These are phyloP conservation scores for Globisporangium yorkense DNA, from an alignment of 352 stramenopile genomes.

Conservation along the genomic window DNA sequence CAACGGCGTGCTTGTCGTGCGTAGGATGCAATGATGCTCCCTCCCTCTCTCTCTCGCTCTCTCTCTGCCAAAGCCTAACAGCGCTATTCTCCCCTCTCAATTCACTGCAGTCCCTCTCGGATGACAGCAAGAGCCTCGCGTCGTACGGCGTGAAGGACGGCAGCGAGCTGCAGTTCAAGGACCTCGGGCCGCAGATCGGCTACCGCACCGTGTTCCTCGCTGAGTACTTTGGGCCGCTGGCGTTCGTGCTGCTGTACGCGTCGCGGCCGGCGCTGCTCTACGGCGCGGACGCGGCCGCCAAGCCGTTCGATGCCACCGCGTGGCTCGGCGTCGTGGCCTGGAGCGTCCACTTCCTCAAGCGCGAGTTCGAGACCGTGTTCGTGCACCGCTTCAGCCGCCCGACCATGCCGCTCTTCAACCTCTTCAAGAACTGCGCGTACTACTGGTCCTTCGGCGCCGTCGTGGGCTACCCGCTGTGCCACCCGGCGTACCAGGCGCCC, in stretches of 20 bases:
- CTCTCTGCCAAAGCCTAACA: background rate
- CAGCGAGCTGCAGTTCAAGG: slow-evolving; percentile 61
- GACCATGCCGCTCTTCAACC: slow-evolving; percentile 85
- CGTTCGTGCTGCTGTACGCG: slow-evolving; percentile 81
- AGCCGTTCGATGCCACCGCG: slow-evolving; percentile 39
- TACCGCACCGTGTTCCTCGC: slow-evolving; percentile 86
- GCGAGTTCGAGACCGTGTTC: slow-evolving; percentile 85
- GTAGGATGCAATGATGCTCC: slow-evolving; percentile 1
- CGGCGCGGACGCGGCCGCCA: slow-evolving; percentile 28
- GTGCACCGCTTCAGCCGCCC: slow-evolving; percentile 84
- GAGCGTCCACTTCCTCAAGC: slow-evolving; percentile 84
- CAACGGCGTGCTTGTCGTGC: slow-evolving; percentile 24
- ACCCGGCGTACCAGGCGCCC: slow-evolving; percentile 56
- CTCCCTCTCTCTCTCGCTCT: background rate
- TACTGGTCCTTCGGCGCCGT: slow-evolving; percentile 85
- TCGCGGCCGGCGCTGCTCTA: slow-evolving; percentile 70
- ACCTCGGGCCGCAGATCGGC: slow-evolving; percentile 83
- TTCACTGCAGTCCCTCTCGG: slow-evolving; percentile 31
- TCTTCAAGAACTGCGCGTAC: slow-evolving; percentile 90
- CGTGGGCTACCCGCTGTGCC: slow-evolving; percentile 80
- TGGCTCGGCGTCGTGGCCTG: slow-evolving; percentile 55
- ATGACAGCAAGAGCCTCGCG: slow-evolving; percentile 51
- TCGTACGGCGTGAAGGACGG: slow-evolving; percentile 49
- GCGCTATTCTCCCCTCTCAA: background rate
- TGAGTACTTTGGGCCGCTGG: slow-evolving; percentile 82